Conservation (phyloP, 2,329 filamentous ascomycete genomes). For the Penicillium hordei region DNA sequence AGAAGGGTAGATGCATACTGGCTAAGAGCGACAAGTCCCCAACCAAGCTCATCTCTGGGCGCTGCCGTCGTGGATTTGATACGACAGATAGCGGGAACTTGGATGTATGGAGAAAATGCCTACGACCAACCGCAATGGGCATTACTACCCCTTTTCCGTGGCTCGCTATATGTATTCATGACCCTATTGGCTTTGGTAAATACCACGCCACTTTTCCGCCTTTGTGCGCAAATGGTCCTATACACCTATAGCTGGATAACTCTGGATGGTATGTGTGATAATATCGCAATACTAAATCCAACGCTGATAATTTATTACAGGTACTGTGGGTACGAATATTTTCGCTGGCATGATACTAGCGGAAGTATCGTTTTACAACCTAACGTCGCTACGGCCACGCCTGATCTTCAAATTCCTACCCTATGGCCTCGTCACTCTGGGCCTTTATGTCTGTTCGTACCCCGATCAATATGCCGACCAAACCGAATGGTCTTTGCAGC, state of each 20-base stretch:
- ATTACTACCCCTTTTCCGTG: conserved; percentile 55
- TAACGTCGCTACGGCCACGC: conserved; percentile 44
- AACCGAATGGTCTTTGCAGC: conserved; percentile 52
- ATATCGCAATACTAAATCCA: neutral
- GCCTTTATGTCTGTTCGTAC: conserved; percentile 60
- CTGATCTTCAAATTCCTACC: conserved; percentile 49
- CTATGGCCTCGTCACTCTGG: conserved; percentile 51
- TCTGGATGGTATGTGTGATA: conserved; percentile 28
- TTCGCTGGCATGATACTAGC: conserved; percentile 63
- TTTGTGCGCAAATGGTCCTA: conserved; percentile 48
- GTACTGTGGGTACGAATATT: conserved; percentile 58
- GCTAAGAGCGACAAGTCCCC: conserved; percentile 54
- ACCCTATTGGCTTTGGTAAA: conserved; percentile 54
- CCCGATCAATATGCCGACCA: conserved; percentile 58
- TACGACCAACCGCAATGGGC: conserved; percentile 63
- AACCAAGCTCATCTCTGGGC: conserved; percentile 42
- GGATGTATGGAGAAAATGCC: conserved; percentile 51
- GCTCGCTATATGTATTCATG: conserved; percentile 57
- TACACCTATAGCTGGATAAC: conserved; percentile 49
- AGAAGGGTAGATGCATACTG: conserved; percentile 61
- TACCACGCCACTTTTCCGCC: conserved; percentile 52
- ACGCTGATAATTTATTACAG: conserved; percentile 23
- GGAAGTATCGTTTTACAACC: conserved; percentile 53
- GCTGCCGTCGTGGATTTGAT: conserved; percentile 48
- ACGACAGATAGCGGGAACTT: conserved; percentile 51